phyloP scores from a whole-genome alignment of 768 basidiomycete species.

The Amanita rubescens region DNA sequence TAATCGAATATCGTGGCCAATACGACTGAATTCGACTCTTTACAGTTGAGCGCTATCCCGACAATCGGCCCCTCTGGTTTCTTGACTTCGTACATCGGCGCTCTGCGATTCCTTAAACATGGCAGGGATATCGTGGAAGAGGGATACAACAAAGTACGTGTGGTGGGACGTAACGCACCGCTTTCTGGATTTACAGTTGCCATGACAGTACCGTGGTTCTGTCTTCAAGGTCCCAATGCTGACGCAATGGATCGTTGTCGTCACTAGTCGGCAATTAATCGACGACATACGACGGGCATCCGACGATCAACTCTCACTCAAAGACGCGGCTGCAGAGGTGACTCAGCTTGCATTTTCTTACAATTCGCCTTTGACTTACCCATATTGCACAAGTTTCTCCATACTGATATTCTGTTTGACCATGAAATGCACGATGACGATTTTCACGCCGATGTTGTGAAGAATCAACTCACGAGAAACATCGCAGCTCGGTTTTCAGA shows the following conservation, averaged over 20 bases:
- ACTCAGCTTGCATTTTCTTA: not conserved
- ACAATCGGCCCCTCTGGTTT: not conserved
- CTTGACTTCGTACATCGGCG: not conserved
- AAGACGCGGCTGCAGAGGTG: slow-evolving; percentile 24
- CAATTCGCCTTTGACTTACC: not conserved
- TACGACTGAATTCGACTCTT: too few species aligned
- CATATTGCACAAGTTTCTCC: slow-evolving; percentile 16
- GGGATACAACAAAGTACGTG: slow-evolving; percentile 24
- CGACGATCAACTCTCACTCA: slow-evolving; percentile 36
- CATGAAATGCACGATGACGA: slow-evolving; percentile 14
- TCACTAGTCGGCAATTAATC: slow-evolving; percentile 30
- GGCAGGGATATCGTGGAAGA: slow-evolving; percentile 20
- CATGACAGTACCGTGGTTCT: slow-evolving; percentile 16
- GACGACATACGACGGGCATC: slow-evolving; percentile 39
- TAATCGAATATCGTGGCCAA: too few species aligned
- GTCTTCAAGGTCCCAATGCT: slow-evolving; percentile 37
- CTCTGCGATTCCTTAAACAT: slow-evolving; percentile 17
- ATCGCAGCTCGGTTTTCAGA: slow-evolving; percentile 17
- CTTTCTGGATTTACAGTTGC: not conserved
- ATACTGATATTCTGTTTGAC: slow-evolving; percentile 28
- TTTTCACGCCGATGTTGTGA: slow-evolving; percentile 19
- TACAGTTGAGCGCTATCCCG: not conserved
- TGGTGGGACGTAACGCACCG: slow-evolving; percentile 8
- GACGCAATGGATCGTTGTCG: slow-evolving; percentile 38
- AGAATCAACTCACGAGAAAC: slow-evolving; percentile 21